phyloP scores from a whole-genome alignment of 495 filamentous ascomycete species.

The Trichocladium antarcticum region DNA sequence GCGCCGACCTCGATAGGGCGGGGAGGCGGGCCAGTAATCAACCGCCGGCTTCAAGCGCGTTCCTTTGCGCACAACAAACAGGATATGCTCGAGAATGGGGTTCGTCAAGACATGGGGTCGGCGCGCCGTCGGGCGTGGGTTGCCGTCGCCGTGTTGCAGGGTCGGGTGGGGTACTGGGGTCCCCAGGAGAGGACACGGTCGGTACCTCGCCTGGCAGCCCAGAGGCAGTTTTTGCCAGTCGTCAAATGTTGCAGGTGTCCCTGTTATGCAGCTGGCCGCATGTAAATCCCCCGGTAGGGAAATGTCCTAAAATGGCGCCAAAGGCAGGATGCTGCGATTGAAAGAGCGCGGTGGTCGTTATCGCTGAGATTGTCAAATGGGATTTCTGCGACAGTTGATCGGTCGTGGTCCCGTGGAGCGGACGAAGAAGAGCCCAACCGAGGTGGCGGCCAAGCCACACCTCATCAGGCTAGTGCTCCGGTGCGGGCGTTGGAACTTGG shows the following conservation, averaged over 20 bases:
- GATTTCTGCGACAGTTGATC: not conserved
- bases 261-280: too few species aligned
- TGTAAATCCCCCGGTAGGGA: not conserved
- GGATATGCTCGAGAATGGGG: not conserved
- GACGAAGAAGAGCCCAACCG: not conserved
- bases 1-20: not conserved
- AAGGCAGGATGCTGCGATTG: not conserved
- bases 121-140: not conserved
- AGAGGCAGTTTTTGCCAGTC: too few species aligned
- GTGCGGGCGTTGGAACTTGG: not conserved
- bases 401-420: not conserved
- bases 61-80: not conserved
- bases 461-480: not conserved
- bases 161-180: not conserved
- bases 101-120: constrained; percentile 2
- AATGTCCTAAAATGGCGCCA: not conserved
- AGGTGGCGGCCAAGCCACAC: constrained; percentile 7
- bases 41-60: not conserved
- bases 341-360: too few species aligned
- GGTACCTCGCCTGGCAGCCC: too few species aligned
- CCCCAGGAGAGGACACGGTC: not conserved
- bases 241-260: too few species aligned
- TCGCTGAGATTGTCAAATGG: not conserved
- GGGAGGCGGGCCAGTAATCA: not conserved
- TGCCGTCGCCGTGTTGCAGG: not conserved